phyloP scores from a whole-genome alignment of 2,329 filamentous ascomycete genomes.

The Shiraia sp. region DNA sequence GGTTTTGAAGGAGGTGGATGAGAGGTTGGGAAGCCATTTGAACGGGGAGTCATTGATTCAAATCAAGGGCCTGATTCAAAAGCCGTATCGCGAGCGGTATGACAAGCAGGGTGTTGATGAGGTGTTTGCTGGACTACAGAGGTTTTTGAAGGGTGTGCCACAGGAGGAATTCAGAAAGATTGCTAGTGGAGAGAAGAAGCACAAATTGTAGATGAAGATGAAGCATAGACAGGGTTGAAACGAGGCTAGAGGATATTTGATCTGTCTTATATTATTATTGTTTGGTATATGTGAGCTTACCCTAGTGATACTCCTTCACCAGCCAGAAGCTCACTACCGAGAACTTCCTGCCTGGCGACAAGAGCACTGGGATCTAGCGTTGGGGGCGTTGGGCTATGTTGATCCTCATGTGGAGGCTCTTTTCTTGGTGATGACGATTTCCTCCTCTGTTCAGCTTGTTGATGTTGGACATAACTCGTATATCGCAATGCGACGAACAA shows the following conservation, averaged over 20 bases:
- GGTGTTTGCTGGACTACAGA: conserved; percentile 81
- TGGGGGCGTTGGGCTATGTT: conserved; percentile 6
- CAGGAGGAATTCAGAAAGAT: conserved; percentile 88
- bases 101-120: conserved; percentile 80
- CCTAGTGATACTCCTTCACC: conserved; percentile 39
- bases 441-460: conserved; percentile 46
- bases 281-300: conserved; percentile 11
- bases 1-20: conserved; percentile 80
- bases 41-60: conserved; percentile 76
- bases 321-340: conserved; percentile 37
- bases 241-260: no score
- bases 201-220: conserved; percentile 70
- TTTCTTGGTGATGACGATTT: conserved; percentile 26
- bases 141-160: conserved; percentile 79
- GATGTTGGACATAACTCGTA: conserved; percentile 45
- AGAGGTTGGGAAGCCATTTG: conserved; percentile 77
- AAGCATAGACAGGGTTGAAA: neutral
- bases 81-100: conserved; percentile 71
- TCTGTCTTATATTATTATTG: neutral
- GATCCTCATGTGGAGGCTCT: conserved; percentile 17
- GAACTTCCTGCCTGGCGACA: conserved; percentile 18
- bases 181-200: conserved; percentile 85
- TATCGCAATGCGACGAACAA: conserved; percentile 48
- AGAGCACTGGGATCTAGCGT: neutral
- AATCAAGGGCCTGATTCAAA: conserved; percentile 82